Evolutionary conservation across 2,329 filamentous ascomycete species (phyloP), one percentile per base, ranked within the genome.

Genomic region (Sporothrix curviconia): DNA sequence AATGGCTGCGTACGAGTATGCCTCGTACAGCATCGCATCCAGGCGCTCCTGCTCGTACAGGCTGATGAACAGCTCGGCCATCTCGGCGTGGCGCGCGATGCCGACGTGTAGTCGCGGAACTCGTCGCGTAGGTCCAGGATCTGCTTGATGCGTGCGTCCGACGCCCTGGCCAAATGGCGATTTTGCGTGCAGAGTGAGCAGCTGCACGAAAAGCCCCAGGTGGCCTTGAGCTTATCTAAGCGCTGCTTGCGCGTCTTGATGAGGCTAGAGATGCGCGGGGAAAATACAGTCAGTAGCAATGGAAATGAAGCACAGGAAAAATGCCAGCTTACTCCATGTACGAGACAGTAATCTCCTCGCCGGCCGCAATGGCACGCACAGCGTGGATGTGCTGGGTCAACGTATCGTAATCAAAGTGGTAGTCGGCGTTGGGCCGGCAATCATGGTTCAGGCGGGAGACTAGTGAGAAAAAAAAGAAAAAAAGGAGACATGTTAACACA

Each of bases 391-490:
- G 67, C 57, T 76, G 74, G 3, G 70, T 68, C 37, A 76, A 66
- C 1, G 70, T 70, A 3, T 65, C 58, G 39, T 67, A 64, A 61
- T 75, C 71, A 58, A 73, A 74, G 61, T 68, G 70, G 66, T 76
- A 76, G 62, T 73, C 74, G 30, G 72, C 69, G 59, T 76, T 76
- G 30, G 74, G 71, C 1, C 74, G 70, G 61, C 74, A 77, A 64
- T 76, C 73, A 63, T 77, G 74, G 65, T 77, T 77, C 61, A 75
- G 65, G 28, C 73, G 67, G 22, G 74, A 72, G 58, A 74, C 66
- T 68, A n/a, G n/a, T n/a, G n/a, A n/a, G n/a, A n/a, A n/a, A n/a
- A n/a, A n/a, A n/a, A n/a, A n/a, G 32, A 12, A 28, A 3, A 17
- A 22, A n/a, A 32, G 11, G 6, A 25, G n/a, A 40, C n/a, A 15